These are phyloP conservation scores for Talaromyces sp. DNA, from an alignment of 2,329 filamentous ascomycete species.

Conservation along the genomic window DNA sequence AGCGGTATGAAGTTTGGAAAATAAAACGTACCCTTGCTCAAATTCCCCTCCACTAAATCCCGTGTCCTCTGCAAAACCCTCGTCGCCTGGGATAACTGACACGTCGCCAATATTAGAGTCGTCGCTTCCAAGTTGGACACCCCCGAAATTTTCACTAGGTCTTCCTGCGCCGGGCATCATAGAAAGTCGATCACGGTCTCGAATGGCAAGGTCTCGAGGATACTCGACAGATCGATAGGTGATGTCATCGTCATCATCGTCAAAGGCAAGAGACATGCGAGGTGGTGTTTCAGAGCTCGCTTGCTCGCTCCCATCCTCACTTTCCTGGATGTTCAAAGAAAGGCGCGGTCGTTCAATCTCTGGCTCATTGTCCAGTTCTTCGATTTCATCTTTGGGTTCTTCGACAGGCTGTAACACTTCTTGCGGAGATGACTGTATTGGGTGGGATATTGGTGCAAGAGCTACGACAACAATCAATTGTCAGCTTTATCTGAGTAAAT, in stretches of 20 bases:
- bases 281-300: constrained; percentile 41
- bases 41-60: constrained; percentile 42
- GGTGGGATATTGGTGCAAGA: constrained; percentile 53
- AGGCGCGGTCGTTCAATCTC: constrained; percentile 45
- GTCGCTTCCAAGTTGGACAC: constrained; percentile 50
- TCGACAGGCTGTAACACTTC: constrained; percentile 27
- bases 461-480: constrained; percentile 33
- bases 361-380: constrained; percentile 53
- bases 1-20: constrained; percentile 2
- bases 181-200: constrained; percentile 42
- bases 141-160: constrained; percentile 56
- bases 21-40: constrained; percentile 38
- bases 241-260: constrained; percentile 53
- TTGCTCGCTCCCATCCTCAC: constrained; percentile 49
- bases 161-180: constrained; percentile 45
- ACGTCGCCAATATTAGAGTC: constrained; percentile 44
- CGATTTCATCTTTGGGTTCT: constrained; percentile 40
- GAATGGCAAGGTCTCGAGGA: constrained; percentile 44
- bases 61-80: constrained; percentile 39
- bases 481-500: not conserved
- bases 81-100: constrained; percentile 41
- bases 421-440: constrained; percentile 52
- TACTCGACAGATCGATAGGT: constrained; percentile 46
- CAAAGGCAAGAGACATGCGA: constrained; percentile 45
- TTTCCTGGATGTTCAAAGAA: constrained; percentile 52